Evolutionary conservation across 495 filamentous ascomycete genomes (phyloP), one percentile per base, ranked within the genome.

Genomic region (Pseudevernia furfuracea): DNA sequence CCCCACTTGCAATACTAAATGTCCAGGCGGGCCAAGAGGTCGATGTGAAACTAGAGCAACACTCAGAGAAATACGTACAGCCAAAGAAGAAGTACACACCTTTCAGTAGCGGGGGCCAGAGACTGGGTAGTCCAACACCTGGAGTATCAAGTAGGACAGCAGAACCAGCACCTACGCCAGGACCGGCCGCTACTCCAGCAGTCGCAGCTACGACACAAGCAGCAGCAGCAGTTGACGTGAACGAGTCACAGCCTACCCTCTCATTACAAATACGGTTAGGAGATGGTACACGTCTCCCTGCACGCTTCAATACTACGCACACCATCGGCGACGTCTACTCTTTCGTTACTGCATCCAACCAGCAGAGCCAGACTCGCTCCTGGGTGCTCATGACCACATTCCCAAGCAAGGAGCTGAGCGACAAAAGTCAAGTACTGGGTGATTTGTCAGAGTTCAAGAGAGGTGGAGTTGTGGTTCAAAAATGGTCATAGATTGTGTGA

Each of bases 361-460:
- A 87, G 0, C 77, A 76, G 15, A 81, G 84, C 64, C 79, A 77
- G 58, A 70, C 74, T 49, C 82, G 92, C 25, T 69, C 78, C 15
- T 98, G 91, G 82, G 87, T 89, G 11, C 74, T 98, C 61, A 92
- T 96, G 72, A 98, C 94, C 2, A 97, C 95, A 0, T 97, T 97
- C 74, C 94, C 95, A 4, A 96, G 87, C 75, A 96, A 91, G 76
- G 93, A 97, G 69, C 82, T 97, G 59, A 87, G 78, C 25, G 91
- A 98, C 64, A 85, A 87, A 73, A 74, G 69, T 1, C 76, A 76
- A 63, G 84, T 82, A 8, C 73, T 97, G 46, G 89, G 88, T 2
- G 90, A 96, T 41, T 77, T 96, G 74, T 70, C 85, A 1, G 92
- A 96, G 61, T 92, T 96, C 77, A 95, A 91, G 74, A 77, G 86